Conservation (phyloP, 169 alveolate genomes). For the Amoebophrya sp. region DNA sequence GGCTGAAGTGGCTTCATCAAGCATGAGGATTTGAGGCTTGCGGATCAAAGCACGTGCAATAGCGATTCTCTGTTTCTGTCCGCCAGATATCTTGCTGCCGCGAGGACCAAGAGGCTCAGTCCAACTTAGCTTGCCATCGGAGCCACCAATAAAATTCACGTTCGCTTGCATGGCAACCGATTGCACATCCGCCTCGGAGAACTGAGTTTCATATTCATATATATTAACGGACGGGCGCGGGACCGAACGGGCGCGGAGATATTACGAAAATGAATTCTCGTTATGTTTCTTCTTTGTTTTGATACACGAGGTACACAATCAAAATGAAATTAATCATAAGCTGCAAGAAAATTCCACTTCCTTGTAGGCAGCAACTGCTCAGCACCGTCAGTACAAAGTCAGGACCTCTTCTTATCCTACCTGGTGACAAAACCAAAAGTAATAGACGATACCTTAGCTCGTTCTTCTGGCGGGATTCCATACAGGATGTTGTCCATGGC, state of each 20-base stretch:
- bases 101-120: neutral
- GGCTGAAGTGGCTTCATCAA: neutral
- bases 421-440: neutral
- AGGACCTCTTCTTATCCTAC: too few species aligned
- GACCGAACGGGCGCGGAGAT: too few species aligned
- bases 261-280: too few species aligned
- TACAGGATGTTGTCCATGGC: slow-evolving; percentile 67
- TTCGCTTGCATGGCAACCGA: neutral
- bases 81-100: slow-evolving; percentile 53
- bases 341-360: too few species aligned
- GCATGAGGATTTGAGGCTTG: neutral
- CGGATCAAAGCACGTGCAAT: slow-evolving; percentile 73
- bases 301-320: neutral
- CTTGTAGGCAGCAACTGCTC: too few species aligned
- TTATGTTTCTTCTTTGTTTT: too few species aligned
- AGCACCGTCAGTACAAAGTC: too few species aligned
- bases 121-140: neutral
- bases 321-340: neutral
- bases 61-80: slow-evolving; percentile 78
- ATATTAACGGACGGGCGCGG: too few species aligned
- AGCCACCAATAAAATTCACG: neutral
- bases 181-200: neutral
- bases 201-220: too few species aligned
- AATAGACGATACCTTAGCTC: neutral
- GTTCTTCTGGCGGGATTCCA: slow-evolving; percentile 53